Conservation (phyloP, 2,329 filamentous ascomycete species). For the Falciphora oryzae region DNA sequence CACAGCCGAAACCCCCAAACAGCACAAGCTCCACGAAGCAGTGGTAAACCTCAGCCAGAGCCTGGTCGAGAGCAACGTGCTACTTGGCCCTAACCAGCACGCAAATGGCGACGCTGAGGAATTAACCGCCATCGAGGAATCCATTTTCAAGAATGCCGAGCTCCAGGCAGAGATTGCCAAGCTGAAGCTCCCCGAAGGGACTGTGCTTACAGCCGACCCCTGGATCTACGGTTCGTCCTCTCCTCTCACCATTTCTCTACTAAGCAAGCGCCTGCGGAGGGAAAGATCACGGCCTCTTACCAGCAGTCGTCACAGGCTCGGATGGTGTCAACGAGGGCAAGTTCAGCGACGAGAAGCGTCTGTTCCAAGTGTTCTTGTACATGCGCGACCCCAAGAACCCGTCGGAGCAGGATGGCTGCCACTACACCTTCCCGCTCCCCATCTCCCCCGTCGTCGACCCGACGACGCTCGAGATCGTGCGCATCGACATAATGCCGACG, state of each 20-base stretch:
- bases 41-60: slow-evolving; percentile 43
- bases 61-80: slow-evolving; percentile 49
- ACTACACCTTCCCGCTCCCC: slow-evolving; percentile 62
- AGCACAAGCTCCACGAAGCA: slow-evolving; percentile 60
- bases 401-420: slow-evolving; percentile 56
- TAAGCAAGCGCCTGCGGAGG: too few species aligned
- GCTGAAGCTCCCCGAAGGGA: slow-evolving; percentile 53
- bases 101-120: slow-evolving; percentile 55
- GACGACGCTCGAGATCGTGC: slow-evolving; percentile 56
- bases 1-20: not conserved
- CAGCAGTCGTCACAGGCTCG: slow-evolving; percentile 30
- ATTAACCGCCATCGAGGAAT: slow-evolving; percentile 50
- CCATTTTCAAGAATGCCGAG: slow-evolving; percentile 46
- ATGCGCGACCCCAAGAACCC: slow-evolving; percentile 56
- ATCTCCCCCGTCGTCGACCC: slow-evolving; percentile 63
- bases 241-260: not conserved
- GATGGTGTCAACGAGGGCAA: slow-evolving; percentile 31
- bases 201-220: slow-evolving; percentile 53
- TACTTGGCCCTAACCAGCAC: slow-evolving; percentile 54
- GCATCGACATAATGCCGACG: slow-evolving; percentile 65
- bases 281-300: too few species aligned
- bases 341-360: slow-evolving; percentile 14
- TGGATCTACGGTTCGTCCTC: slow-evolving; percentile 53
- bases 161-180: slow-evolving; percentile 58
- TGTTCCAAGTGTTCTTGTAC: slow-evolving; percentile 61